These are phyloP conservation scores for Pelargonium fulgidum DNA, from an alignment of 441 rosid species.

Conservation along the genomic window DNA sequence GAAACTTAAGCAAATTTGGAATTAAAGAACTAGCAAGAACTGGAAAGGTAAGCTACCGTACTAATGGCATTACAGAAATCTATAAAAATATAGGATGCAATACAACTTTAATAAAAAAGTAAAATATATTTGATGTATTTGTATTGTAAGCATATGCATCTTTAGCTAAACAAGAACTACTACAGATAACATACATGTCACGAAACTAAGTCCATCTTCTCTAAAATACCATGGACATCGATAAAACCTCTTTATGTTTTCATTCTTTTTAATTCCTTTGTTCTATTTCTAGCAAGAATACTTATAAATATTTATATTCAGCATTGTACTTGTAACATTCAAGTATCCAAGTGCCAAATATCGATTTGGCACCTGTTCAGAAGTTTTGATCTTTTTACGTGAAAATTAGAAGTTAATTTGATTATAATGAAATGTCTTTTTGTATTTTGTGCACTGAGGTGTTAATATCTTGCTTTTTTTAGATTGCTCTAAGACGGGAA, in stretches of 20 bases:
- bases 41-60: slow-evolving; percentile 30
- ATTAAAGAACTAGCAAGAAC: slow-evolving; percentile 59
- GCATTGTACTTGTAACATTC: neutral
- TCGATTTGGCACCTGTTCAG: neutral
- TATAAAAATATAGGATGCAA: no score
- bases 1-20: slow-evolving; percentile 59
- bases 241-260: no score
- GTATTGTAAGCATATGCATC: no score
- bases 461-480: slow-evolving; percentile 15
- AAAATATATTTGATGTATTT: no score
- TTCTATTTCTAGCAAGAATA: neutral
- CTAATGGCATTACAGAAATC: no score
- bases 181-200: no score
- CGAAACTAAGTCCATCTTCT: no score
- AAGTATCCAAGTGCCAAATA: neutral
- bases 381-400: neutral
- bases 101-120: no score
- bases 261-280: no score
- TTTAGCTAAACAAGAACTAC: no score
- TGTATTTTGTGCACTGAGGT: slow-evolving; percentile 8
- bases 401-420: neutral
- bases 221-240: no score
- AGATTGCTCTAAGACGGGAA: slow-evolving; percentile 72
- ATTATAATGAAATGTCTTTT: neutral
- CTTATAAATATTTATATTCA: neutral